Base-by-base conservation (phyloP, 805 yeast species). In the Barnettozyma californica region DNA sequence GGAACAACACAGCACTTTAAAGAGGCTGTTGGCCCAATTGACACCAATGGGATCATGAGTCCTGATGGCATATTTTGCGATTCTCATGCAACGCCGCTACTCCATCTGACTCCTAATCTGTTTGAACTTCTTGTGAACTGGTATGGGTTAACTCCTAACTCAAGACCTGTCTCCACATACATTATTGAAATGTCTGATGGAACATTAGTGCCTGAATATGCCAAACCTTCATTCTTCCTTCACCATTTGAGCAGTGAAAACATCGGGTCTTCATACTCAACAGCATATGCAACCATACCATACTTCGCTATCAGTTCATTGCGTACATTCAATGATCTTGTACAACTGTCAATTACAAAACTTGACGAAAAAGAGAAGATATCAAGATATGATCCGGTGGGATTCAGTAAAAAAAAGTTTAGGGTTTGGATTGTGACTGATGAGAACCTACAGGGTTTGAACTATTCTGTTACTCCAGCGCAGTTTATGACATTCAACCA, bases 131-230 rank as follows among this genome's bases (percentile, higher is more conserved):
- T 84, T 9, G 63, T 60, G 1, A 67, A 69, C 29, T 78, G 84
- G 82, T 83, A 81, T 61, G 86, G 85, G 0, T 44, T 77, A 20
- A 58, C 64, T 1, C 71, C 73, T 1, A 60, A 58, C 5, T 67
- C 74, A 6, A 51, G 52, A 7, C 69, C 75, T 0, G 62, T 75
- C 1, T 51, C 54, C n/a, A 69, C 81, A 3, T 57, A 53, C 16
- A 53, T 70, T 9, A 56, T 73, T 20, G 43, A 50, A 11, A 67
- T 65, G 35, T 62, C 59, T 35, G 47, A 58, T 33, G 49, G 67
- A 41, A 9, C 39, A 3, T 48, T 68, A 51, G 49, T 64, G 33
- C 66, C 70, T 21, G 73, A 67, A 25, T 65, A 57, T 44, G 63
- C 67, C 13, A 68, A 59, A 46, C 71, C 73, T 5, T 61, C 67